These are phyloP conservation scores for Botryosphaeria dothidea DNA, from an alignment of 2,329 filamentous ascomycete species.

Conservation along the genomic window DNA sequence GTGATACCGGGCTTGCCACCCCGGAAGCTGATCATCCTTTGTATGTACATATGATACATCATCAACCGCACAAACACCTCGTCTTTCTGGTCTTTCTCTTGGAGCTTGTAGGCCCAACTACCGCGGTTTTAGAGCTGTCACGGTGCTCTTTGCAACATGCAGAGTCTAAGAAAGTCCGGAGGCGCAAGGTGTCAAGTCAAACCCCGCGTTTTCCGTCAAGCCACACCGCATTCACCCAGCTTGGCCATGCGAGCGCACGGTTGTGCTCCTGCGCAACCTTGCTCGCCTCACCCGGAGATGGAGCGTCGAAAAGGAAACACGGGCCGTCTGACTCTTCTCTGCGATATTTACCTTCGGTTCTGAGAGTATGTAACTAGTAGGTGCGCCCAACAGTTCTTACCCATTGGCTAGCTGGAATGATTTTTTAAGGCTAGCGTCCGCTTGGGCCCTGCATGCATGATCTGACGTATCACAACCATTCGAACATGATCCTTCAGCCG, in stretches of 20 bases:
- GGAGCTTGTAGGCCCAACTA: too few species aligned
- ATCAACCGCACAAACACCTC: too few species aligned
- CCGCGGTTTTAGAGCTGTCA: background rate
- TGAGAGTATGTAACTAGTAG: background rate
- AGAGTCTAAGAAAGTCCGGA: background rate
- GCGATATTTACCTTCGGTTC: background rate
- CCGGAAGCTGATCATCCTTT: too few species aligned
- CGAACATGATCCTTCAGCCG: too few species aligned
- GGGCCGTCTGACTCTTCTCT: background rate
- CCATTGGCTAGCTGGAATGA: background rate
- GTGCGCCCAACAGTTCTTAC: background rate
- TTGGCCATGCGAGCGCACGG: background rate
- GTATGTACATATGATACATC: too few species aligned
- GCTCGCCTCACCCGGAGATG: background rate
- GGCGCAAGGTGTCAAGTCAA: conserved; percentile 4
- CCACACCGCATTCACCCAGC: conserved; percentile 16
- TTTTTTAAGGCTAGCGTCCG: background rate
- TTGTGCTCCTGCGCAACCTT: background rate
- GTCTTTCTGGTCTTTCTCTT: too few species aligned
- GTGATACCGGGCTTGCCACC: too few species aligned
- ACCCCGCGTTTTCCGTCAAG: conserved; percentile 16
- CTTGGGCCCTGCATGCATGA: background rate
- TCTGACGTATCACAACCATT: background rate
- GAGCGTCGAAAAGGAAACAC: background rate
- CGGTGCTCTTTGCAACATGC: background rate